Evolutionary conservation across 306 rosid genomes (phyloP).

Genomic region (Purshia tridentata): DNA sequence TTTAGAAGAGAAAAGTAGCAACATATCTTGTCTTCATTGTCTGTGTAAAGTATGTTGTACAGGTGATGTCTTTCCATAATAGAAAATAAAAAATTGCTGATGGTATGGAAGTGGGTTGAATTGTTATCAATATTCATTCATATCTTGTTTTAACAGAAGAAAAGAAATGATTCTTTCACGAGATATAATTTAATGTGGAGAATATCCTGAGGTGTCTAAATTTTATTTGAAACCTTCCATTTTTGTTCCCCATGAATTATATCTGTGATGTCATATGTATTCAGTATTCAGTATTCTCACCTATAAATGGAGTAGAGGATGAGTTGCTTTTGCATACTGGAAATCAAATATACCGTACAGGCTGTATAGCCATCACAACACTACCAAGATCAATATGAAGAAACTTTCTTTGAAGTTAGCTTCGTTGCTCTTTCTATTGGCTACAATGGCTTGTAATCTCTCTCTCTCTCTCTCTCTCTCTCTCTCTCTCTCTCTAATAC

Average conservation of each 20-base stretch:
- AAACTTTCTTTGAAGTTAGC: constrained; percentile 2
- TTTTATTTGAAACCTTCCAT: not conserved
- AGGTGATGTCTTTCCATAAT: too few relatives aligned
- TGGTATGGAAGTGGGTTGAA: not conserved
- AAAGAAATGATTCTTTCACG: constrained; percentile 14
- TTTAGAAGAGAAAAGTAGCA: too few relatives aligned
- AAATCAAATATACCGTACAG: not conserved
- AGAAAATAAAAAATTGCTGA: too few relatives aligned
- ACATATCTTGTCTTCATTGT: too few relatives aligned
- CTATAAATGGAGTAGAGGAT: not conserved
- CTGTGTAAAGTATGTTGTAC: too few relatives aligned
- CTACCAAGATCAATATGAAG: not conserved
- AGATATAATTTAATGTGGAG: constrained; percentile 14
- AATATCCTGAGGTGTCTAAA: too few relatives aligned
- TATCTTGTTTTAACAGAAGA: constrained; percentile 6
- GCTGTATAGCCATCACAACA: not conserved
- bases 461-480: not conserved
- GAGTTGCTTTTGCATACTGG: not conserved
- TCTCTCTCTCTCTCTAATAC: not conserved
- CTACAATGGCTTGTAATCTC: constrained; percentile 10
- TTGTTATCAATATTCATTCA: not conserved
- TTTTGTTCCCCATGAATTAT: too few relatives aligned
- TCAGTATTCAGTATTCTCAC: too few relatives aligned
- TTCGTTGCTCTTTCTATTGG: constrained; percentile 2
- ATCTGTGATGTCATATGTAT: not conserved